These are phyloP conservation scores for Xerocomellus amylosporus DNA, from an alignment of 768 basidiomycete species.

Conservation along the genomic window DNA sequence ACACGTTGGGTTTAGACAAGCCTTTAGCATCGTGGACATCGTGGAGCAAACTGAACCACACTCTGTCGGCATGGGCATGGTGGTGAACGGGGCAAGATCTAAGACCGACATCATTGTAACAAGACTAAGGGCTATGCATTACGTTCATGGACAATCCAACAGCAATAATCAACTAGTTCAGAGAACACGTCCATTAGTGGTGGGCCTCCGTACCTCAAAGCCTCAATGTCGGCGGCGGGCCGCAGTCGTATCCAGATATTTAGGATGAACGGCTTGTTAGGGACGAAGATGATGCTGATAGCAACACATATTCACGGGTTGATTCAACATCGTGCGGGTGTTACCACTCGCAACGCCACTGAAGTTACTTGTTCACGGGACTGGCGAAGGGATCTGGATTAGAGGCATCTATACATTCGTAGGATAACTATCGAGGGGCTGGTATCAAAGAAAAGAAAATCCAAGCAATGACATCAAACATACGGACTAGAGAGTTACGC, in stretches of 20 bases:
- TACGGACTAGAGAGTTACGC: not conserved
- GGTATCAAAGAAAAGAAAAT: not conserved
- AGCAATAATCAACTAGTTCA: no score
- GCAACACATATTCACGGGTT: not conserved
- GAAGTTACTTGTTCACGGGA: not conserved
- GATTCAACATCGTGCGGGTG: no score
- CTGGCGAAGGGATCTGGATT: not conserved
- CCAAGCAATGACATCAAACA: not conserved
- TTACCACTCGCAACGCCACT: not conserved
- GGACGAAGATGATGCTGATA: not conserved
- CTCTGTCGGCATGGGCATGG: not conserved
- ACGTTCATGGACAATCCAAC: not conserved
- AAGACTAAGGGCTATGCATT: not conserved
- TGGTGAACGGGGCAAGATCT: not conserved
- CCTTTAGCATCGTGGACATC: conserved; percentile 4
- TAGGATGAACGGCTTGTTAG: no score
- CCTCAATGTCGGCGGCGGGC: not conserved
- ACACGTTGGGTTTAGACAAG: conserved; percentile 6
- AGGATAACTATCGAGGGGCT: not conserved
- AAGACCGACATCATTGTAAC: not conserved
- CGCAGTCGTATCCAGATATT: not conserved
- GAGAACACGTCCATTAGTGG: not conserved
- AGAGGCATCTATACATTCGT: not conserved
- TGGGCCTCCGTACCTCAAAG: not conserved
- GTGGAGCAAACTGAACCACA: not conserved